A percentile compares a stretch with the other conserved stretches of the same genome.
phyloP scores from a whole-genome alignment of 805 yeast genomes.

The Myxozyma neglecta region DNA sequence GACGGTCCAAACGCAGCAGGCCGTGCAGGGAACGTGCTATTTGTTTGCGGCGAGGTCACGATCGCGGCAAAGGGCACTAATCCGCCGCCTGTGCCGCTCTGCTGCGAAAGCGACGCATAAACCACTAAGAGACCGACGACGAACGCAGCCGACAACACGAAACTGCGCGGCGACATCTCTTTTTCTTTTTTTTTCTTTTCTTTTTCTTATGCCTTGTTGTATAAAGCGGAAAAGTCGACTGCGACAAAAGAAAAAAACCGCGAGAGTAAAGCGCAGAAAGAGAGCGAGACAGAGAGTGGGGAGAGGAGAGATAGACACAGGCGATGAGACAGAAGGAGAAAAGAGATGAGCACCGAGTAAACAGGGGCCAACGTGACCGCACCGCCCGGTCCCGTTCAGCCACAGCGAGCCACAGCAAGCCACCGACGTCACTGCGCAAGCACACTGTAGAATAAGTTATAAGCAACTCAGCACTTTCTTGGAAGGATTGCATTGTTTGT shows the following conservation, averaged over 20 bases:
- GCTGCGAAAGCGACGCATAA: constrained; percentile 23
- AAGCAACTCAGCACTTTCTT: not conserved
- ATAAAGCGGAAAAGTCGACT: not conserved
- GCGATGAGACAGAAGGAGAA: not conserved
- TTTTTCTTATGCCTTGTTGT: too few relatives aligned
- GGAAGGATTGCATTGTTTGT: not conserved
- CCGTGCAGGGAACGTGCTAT: constrained; percentile 40
- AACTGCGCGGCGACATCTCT: constrained; percentile 27
- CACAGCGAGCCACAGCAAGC: not conserved
- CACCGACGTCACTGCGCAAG: constrained; percentile 8
- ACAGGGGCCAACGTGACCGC: not conserved
- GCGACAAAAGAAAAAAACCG: not conserved
- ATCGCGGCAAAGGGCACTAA: constrained; percentile 32
- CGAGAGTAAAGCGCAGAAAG: not conserved
- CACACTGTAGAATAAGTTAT: not conserved
- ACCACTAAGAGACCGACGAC: constrained; percentile 26
- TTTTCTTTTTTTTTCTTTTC: too few relatives aligned
- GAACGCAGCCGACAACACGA: constrained; percentile 26
- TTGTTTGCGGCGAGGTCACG: constrained; percentile 37
- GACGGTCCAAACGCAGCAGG: constrained; percentile 44
- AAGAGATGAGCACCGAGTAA: not conserved
- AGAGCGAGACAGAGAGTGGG: not conserved
- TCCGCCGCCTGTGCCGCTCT: constrained; percentile 12
- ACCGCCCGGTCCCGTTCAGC: not conserved
- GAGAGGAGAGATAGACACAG: not conserved